phyloP scores from a whole-genome alignment of 129 eudicot genomes.

The Lactuca sativa region DNA sequence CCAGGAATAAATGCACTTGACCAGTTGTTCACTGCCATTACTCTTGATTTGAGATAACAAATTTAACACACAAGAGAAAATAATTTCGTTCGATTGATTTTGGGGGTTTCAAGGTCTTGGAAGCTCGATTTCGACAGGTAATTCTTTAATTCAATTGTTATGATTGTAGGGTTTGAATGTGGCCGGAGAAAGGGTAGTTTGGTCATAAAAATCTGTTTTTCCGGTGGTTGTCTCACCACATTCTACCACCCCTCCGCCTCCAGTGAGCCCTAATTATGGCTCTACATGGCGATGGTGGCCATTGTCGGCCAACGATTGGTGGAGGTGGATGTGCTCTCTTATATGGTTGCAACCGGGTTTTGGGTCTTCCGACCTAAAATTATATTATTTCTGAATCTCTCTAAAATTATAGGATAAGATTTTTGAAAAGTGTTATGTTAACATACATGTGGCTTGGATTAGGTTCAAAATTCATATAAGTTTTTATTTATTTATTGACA shows the following conservation, averaged over 20 bases:
- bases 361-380: too few species aligned
- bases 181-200: background rate
- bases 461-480: too few species aligned
- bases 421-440: too few species aligned
- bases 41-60: background rate
- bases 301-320: background rate
- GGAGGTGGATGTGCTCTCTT: background rate
- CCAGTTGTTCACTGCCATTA: background rate
- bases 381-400: too few species aligned
- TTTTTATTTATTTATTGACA: too few species aligned
- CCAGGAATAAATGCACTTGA: conserved; percentile 2
- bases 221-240: background rate
- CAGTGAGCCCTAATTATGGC: background rate
- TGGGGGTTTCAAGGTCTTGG: conserved; percentile 8
- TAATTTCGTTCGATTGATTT: background rate
- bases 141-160: background rate
- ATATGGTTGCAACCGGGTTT: too few species aligned
- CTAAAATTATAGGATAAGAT: too few species aligned
- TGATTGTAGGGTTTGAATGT: background rate
- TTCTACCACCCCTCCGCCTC: background rate
- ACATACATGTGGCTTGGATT: too few species aligned
- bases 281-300: background rate
- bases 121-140: conserved; percentile 26
- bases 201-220: background rate
- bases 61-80: background rate